Evolutionary conservation across 2,329 filamentous ascomycete species (phyloP).

Genomic region (Orbilia brochopaga): DNA sequence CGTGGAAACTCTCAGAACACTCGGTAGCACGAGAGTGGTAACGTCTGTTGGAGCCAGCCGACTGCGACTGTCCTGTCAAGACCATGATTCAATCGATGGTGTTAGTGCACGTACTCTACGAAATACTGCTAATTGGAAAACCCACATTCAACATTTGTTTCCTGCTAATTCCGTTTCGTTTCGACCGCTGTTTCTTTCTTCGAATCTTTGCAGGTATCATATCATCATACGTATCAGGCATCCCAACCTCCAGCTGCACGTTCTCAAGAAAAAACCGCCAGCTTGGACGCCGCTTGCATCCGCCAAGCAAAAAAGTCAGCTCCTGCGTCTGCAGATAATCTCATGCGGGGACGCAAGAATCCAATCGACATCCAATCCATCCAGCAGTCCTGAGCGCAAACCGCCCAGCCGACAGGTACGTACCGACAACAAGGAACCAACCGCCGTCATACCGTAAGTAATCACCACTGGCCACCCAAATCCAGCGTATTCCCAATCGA

Average conservation of each 20-base stretch:
- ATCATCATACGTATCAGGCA: too few relatives aligned
- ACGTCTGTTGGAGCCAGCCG: background rate
- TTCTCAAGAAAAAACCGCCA: background rate
- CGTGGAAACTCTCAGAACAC: background rate
- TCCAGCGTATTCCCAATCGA: background rate
- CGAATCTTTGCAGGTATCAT: too few relatives aligned
- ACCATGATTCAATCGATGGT: too few relatives aligned
- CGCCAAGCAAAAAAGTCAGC: background rate
- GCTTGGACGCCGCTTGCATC: slow-evolving; percentile 4
- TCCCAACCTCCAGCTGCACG: too few relatives aligned
- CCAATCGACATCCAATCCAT: too few relatives aligned
- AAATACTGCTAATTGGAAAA: too few relatives aligned
- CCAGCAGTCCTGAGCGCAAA: too few relatives aligned
- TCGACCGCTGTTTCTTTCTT: background rate
- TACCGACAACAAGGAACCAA: background rate
- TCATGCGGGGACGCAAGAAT: too few relatives aligned
- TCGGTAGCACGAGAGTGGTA: background rate
- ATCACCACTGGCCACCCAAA: background rate
- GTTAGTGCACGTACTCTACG: too few relatives aligned
- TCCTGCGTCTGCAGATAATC: background rate
- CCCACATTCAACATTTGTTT: too few relatives aligned
- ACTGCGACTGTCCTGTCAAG: too few relatives aligned
- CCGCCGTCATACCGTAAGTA: background rate
- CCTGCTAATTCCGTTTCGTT: background rate
- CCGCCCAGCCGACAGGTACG: background rate